Base-by-base conservation (phyloP, 1,284 basidiomycete genomes). In the Ceratobasidium sp. region DNA sequence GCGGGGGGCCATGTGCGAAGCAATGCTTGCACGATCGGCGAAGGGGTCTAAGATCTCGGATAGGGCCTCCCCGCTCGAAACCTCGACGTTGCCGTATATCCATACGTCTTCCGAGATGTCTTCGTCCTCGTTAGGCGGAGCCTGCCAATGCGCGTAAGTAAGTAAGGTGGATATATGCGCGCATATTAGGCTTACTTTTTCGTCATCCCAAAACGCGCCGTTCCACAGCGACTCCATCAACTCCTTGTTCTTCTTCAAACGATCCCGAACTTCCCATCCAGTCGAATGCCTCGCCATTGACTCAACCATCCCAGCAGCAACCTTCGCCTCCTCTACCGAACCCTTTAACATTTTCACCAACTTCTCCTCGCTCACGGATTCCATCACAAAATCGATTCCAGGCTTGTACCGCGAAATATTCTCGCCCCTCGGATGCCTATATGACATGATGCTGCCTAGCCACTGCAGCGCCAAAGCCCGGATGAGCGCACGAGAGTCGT, bases 211-310 rank as follows among this genome's bases (percentile, higher is more conserved):
- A 22, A 71, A 71, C 17, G 59, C 44, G 1, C 67, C 53, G 14
- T 71, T 71, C 67, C 67, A 71, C 17, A 71, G 67, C 22, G 11
- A 54, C 48, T 59, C 67, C 19, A 71, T 11, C 22, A 71, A 14
- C 19, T 50, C 56, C 9, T 47, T 41, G 50, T 59, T 71, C 29
- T 59, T 29, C 36, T 41, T 71, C 1, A 71, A 29, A 44, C 56
- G 36, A 17, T 59, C 56, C 27, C 44, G 48, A 2, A 60, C 17
- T 9, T 71, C 44, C 9, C 14, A 19, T 11, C 56, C 67, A n/a
- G 15, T 60, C 17, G 67, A 60, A 44, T 50, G 44, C 14, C 29
- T 19, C 8, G 9, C 56, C 33, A 71, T 59, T 4, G 54, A 33
- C 31, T 71, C 54, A 15, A 60, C 33, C 67, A 71, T 59, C 44